These are phyloP conservation scores for Chaetomium fimeti DNA, from an alignment of 495 filamentous ascomycete species.

Conservation along the genomic window DNA sequence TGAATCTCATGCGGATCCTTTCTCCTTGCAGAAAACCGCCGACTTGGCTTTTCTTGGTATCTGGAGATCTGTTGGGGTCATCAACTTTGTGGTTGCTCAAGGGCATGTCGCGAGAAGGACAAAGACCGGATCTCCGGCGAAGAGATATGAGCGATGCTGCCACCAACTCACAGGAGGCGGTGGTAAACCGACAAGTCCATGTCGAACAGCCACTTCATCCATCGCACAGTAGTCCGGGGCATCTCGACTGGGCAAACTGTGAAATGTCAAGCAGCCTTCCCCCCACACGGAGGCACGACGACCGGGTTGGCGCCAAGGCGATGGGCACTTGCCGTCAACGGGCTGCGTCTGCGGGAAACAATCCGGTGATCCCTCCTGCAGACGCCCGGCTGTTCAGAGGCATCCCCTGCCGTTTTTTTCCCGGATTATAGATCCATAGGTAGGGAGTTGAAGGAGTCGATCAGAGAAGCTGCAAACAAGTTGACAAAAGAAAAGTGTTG, in stretches of 20 bases:
- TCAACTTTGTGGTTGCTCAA: not conserved
- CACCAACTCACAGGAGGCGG: not conserved
- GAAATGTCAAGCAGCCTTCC: not conserved
- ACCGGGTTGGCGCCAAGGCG: slow-evolving; percentile 17
- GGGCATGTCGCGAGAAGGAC: not conserved
- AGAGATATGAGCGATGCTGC: not conserved
- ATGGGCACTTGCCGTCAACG: slow-evolving; percentile 1
- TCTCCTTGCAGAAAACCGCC: slow-evolving; percentile 21
- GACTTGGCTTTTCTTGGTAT: slow-evolving; percentile 24
- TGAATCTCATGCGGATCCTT: slow-evolving; percentile 18
- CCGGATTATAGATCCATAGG: not conserved
- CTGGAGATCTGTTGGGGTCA: not conserved
- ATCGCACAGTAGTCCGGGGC: not conserved
- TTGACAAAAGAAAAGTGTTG: too few species aligned
- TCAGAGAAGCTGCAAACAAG: not conserved
- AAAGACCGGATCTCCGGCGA: not conserved
- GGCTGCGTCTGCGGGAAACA: slow-evolving; percentile 14
- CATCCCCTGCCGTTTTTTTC: not conserved
- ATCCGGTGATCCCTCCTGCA: slow-evolving; percentile 16
- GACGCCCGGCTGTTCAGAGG: not conserved
- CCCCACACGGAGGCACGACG: slow-evolving; percentile 12
- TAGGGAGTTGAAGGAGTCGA: not conserved
- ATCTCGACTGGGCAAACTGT: not conserved
- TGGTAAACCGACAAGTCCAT: not conserved
- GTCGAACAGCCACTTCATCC: not conserved